Evolutionary conservation across 441 rosid species (phyloP).

Genomic region (Aquilaria agallochum): DNA sequence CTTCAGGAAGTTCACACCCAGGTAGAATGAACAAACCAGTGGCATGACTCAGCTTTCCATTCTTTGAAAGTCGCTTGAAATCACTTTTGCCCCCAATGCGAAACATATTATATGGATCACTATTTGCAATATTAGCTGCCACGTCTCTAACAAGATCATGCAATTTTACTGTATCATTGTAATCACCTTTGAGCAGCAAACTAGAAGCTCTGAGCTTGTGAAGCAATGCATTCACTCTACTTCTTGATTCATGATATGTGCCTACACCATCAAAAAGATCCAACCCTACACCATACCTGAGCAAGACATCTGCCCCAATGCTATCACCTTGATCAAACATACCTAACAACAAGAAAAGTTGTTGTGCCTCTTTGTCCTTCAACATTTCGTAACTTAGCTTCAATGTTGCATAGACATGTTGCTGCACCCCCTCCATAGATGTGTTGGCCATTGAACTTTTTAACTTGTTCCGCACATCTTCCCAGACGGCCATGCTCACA

Average conservation of each 20-base stretch:
- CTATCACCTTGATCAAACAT: slow-evolving; percentile 1
- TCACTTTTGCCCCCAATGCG: too few relatives aligned
- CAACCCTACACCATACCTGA: slow-evolving; percentile 13
- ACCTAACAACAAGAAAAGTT: not conserved
- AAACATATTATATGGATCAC: too few relatives aligned
- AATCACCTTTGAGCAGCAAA: slow-evolving; percentile 11
- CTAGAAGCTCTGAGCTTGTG: not conserved
- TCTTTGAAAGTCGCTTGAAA: too few relatives aligned
- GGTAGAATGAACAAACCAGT: too few relatives aligned
- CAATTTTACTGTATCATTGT: not conserved
- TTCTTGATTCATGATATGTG: too few relatives aligned
- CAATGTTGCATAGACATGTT: not conserved
- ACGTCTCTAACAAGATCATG: too few relatives aligned
- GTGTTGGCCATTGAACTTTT: not conserved
- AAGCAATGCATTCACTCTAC: too few relatives aligned
- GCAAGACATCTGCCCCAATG: slow-evolving; percentile 1
- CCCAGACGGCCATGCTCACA: not conserved
- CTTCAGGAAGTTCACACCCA: too few relatives aligned
- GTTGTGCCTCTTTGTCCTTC: too few relatives aligned
- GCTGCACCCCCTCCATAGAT: not conserved
- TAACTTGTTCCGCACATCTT: not conserved
- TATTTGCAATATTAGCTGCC: too few relatives aligned
- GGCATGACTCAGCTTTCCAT: too few relatives aligned
- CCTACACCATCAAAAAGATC: slow-evolving; percentile 6
- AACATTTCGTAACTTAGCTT: slow-evolving; percentile 3